Evolutionary conservation across 768 basidiomycete species (phyloP).

Genomic region (Leucosporidium yakuticum): DNA sequence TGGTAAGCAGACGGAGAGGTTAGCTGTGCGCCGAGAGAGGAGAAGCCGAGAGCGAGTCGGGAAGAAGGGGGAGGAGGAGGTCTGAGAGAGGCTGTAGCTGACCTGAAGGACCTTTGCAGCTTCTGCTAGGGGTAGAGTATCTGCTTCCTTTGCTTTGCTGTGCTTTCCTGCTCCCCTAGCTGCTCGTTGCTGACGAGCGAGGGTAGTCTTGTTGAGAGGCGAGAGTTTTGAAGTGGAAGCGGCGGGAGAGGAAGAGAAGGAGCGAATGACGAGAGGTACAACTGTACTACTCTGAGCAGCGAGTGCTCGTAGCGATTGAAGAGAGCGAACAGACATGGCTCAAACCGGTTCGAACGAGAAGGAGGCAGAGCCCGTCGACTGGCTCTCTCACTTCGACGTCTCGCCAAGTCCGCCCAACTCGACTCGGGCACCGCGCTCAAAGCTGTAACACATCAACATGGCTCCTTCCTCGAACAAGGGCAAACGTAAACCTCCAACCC

Average conservation of each 20-base stretch:
- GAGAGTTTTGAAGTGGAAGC: conserved; percentile 15
- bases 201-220: conserved; percentile 28
- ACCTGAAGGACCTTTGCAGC: conserved; percentile 34
- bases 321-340: too few relatives aligned
- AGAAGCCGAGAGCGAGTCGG: not conserved
- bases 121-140: conserved; percentile 30
- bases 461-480: too few relatives aligned
- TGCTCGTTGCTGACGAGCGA: conserved; percentile 19
- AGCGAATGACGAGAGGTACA: not conserved
- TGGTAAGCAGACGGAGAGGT: not conserved
- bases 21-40: not conserved
- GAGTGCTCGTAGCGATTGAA: too few relatives aligned
- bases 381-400: too few relatives aligned
- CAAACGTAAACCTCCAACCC: too few relatives aligned
- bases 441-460: too few relatives aligned
- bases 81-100: not conserved
- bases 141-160: conserved; percentile 35
- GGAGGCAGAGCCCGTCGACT: too few relatives aligned
- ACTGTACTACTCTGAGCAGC: too few relatives aligned
- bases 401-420: too few relatives aligned
- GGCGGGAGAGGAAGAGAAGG: conserved; percentile 6
- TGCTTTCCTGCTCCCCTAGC: conserved; percentile 15
- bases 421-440: too few relatives aligned
- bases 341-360: too few relatives aligned
- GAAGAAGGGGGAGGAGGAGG: not conserved